Conservation (phyloP, 768 basidiomycete species). For the Mycena latifolia region DNA sequence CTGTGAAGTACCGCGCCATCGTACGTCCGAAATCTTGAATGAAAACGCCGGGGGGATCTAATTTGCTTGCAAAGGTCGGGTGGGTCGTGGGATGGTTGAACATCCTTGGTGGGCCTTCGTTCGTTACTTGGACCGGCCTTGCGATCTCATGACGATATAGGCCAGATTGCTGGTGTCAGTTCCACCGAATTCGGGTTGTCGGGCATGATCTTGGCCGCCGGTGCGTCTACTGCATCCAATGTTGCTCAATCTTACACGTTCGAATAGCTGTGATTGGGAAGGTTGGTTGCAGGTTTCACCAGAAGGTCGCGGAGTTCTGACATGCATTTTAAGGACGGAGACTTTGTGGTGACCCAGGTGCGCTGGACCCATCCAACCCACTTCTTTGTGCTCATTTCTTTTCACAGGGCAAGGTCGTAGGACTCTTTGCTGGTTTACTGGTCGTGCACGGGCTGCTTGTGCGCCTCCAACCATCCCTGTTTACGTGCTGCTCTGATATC, state of each 20-base stretch:
- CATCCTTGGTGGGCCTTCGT: conserved; percentile 66
- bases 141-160: conserved; percentile 42
- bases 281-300: conserved; percentile 42
- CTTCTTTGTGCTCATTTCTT: conserved; percentile 5
- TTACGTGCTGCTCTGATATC: neutral
- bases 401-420: conserved; percentile 77
- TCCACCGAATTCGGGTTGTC: conserved; percentile 89
- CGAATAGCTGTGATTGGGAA: conserved; percentile 62
- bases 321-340: conserved; percentile 54
- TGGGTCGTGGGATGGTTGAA: conserved; percentile 91
- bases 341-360: conserved; percentile 69
- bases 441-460: conserved; percentile 81
- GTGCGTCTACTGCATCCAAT: conserved; percentile 1
- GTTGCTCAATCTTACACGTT: neutral
- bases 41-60: neutral
- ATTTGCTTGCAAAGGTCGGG: conserved; percentile 60
- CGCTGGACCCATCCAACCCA: conserved; percentile 9
- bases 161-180: conserved; percentile 87
- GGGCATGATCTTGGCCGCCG: conserved; percentile 86
- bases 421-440: conserved; percentile 82
- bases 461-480: conserved; percentile 33
- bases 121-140: neutral
- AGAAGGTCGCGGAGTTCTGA: conserved; percentile 18
- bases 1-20: conserved; percentile 71
- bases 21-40: conserved; percentile 48